phyloP scores from a whole-genome alignment of 805 yeast genomes.

The Pichia pseudocactophila region DNA sequence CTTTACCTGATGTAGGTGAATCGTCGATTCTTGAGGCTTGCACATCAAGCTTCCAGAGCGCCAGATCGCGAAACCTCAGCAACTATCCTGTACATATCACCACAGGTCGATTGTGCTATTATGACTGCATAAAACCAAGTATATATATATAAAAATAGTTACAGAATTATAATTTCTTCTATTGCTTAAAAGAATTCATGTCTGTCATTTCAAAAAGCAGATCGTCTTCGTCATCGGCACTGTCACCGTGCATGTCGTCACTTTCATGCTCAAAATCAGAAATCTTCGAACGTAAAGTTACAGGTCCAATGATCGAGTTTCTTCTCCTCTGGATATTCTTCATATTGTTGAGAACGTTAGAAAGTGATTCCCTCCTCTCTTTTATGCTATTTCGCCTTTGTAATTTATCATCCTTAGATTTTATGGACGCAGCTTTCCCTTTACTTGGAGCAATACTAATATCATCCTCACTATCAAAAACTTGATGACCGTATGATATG shows the following conservation, averaged over 20 bases:
- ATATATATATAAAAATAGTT: neutral
- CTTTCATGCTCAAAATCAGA: neutral
- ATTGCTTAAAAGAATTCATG: conserved; percentile 36
- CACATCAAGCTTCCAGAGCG: too few species aligned
- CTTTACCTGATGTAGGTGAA: too few species aligned
- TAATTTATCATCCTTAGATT: neutral
- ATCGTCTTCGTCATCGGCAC: conserved; percentile 39
- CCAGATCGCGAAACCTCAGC: too few species aligned
- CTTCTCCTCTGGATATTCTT: conserved; percentile 6
- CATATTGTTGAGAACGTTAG: conserved; percentile 1
- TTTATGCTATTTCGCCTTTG: neutral
- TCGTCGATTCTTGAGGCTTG: too few species aligned
- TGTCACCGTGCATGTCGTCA: neutral
- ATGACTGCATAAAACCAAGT: too few species aligned
- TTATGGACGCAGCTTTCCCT: conserved; percentile 9
- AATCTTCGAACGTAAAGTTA: conserved; percentile 14
- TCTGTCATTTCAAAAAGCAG: conserved; percentile 69
- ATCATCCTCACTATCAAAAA: conserved; percentile 28
- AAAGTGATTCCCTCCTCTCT: conserved; percentile 1
- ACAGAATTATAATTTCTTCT: neutral
- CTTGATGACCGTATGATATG: conserved; percentile 26
- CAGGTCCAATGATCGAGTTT: conserved; percentile 1
- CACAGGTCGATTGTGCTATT: too few species aligned
- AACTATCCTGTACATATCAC: too few species aligned
- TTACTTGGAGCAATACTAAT: conserved; percentile 11